phyloP scores from a whole-genome alignment of 768 basidiomycete genomes.

The Infundibulicybe gibba region DNA sequence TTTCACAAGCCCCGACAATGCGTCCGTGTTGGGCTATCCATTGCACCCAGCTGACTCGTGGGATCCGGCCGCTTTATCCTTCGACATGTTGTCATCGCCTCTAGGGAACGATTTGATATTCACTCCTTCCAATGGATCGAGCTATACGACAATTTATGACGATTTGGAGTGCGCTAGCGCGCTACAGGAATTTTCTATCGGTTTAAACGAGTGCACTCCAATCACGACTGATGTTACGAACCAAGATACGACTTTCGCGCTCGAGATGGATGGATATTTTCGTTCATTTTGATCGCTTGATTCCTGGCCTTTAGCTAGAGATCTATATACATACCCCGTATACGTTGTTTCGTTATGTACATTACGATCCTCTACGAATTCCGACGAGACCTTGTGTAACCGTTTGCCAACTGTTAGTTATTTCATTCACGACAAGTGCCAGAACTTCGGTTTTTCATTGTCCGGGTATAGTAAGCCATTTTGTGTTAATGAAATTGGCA shows the following conservation, averaged over 20 bases:
- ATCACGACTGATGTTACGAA: conserved; percentile 2
- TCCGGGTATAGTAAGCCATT: too few species aligned
- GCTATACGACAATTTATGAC: not conserved
- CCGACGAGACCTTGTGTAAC: too few species aligned
- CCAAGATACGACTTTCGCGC: conserved; percentile 19
- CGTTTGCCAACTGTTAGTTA: too few species aligned
- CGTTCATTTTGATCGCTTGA: conserved; percentile 11
- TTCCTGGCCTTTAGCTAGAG: not conserved
- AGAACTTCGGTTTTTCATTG: too few species aligned
- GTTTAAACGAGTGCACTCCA: not conserved
- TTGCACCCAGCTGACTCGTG: too few species aligned
- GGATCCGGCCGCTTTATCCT: too few species aligned
- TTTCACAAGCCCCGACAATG: too few species aligned
- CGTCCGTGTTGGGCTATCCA: too few species aligned
- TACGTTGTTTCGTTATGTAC: not conserved
- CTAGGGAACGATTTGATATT: too few species aligned
- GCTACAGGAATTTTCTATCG: conserved; percentile 5
- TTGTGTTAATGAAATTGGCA: too few species aligned
- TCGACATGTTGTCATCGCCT: too few species aligned
- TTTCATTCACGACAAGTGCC: too few species aligned
- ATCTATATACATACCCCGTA: not conserved
- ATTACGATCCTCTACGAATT: conserved; percentile 2
- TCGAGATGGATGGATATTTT: conserved; percentile 23
- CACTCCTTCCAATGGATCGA: conserved; percentile 5
- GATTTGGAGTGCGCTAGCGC: not conserved